Conservation (phyloP, 2,329 filamentous ascomycete genomes). For the Verticillium isaacii region DNA sequence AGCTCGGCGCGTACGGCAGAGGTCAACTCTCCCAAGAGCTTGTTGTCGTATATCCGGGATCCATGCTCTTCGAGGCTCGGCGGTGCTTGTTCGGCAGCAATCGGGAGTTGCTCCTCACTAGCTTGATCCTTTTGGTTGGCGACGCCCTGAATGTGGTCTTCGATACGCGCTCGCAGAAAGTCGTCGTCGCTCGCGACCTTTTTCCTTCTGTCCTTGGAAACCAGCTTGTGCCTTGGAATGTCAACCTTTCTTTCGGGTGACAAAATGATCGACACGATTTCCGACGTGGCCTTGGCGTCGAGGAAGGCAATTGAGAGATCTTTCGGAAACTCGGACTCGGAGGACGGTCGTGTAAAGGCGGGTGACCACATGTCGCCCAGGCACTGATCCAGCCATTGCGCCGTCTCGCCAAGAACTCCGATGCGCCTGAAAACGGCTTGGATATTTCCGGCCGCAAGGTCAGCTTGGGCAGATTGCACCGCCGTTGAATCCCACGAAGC, state of each 20-base stretch:
- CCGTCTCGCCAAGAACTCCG: conserved; percentile 8
- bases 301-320: not conserved
- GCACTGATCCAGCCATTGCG: conserved; percentile 9
- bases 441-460: conserved; percentile 6
- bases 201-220: not conserved
- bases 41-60: conserved; percentile 7
- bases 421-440: conserved; percentile 8
- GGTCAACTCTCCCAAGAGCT: conserved; percentile 20
- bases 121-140: not conserved
- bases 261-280: not conserved
- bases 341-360: conserved; percentile 3
- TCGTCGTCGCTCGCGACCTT: not conserved
- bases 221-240: not conserved
- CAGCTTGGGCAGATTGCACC: conserved; percentile 4
- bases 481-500: conserved; percentile 7
- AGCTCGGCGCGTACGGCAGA: conserved; percentile 26
- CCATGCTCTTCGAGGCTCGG: not conserved
- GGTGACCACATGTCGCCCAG: conserved; percentile 11
- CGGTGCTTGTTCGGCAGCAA: not conserved
- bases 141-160: not conserved
- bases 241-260: not conserved
- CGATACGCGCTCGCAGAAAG: not conserved
- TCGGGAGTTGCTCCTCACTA: not conserved
- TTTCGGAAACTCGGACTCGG: not conserved
- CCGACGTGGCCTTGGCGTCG: not conserved